phyloP scores from a whole-genome alignment of 75 land plant genomes.

The Sequoiadendron giganteum region DNA sequence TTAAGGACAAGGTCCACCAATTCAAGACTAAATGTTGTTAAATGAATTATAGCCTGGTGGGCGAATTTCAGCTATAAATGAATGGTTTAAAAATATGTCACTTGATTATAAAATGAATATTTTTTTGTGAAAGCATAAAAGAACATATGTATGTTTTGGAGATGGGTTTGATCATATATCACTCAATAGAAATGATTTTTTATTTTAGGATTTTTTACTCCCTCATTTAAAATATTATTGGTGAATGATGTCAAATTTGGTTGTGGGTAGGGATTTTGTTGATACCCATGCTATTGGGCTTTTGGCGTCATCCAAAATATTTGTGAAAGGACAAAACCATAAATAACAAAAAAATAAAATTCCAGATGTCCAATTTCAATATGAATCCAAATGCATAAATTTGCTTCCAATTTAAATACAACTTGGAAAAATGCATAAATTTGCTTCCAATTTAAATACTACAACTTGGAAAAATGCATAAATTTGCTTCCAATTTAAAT shows the following conservation, averaged over 20 bases:
- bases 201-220: not conserved
- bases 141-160: not conserved
- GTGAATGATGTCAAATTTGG: not conserved
- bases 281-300: not conserved
- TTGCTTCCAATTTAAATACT: too few relatives aligned
- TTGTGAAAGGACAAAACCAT: too few relatives aligned
- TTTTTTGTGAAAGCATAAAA: not conserved
- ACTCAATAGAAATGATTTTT: not conserved
- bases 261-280: not conserved
- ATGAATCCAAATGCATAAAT: too few relatives aligned
- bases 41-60: not conserved
- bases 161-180: not conserved
- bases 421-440: too few relatives aligned
- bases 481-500: too few relatives aligned
- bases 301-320: too few relatives aligned
- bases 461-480: too few relatives aligned
- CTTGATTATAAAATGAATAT: not conserved
- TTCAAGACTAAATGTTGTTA: not conserved
- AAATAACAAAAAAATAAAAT: too few relatives aligned
- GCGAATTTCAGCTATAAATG: not conserved
- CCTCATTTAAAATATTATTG: not conserved
- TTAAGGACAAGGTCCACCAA: not conserved
- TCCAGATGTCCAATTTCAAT: too few relatives aligned
- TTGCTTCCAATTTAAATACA: too few relatives aligned
- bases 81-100: not conserved